Evolutionary conservation across 2,329 filamentous ascomycete genomes (phyloP), one percentile per base, ranked within the genome.

Genomic region (Plectosphaerella plurivora): DNA sequence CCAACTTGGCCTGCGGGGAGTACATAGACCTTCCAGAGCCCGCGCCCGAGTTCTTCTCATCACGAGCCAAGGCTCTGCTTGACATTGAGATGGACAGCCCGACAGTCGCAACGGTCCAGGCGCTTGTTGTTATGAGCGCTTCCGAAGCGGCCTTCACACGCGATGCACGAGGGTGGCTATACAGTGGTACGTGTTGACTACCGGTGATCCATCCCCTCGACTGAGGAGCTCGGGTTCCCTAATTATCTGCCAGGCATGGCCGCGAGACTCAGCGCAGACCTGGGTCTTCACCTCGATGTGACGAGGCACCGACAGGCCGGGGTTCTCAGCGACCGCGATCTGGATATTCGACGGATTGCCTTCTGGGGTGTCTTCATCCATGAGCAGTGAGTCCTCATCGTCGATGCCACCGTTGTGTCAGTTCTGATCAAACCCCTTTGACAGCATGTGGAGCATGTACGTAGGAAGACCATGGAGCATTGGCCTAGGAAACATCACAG

Each of bases 1-100:
- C 58, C 4, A 41, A 37, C 33, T 18, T 57, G 16, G 53, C 47
- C 51, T 2, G 47, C 15, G n/a, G 33, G 3, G 35, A 49, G 37
- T 20, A 16, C 22, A 20, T 41, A 52, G 37, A 57, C 46, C 47
- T 58, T 61, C 73, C 53, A 66, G 71, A 39, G 65, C 72, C 55
- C 60, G 64, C 39, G 63, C 52, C 61, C 6, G 60, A 63, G 12
- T 64, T 64, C 42, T 63, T 64, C 47, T 60, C 61, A 3, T 59
- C 61, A 14, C 47, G 61, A 22, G 61, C 61, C 18, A 64, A 63
- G 49, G 55, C 57, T 1, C 45, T 64, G 2, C 45, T 64, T 4
- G 61, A 64, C 15, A 63, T 63, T 18, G 61, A 63, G 24, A 50
- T 64, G 3, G 62, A 64, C 22, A 59, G 53, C 11, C 62, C 61